Conservation (phyloP, 345 rosid species). For the Heritiera fomes region DNA sequence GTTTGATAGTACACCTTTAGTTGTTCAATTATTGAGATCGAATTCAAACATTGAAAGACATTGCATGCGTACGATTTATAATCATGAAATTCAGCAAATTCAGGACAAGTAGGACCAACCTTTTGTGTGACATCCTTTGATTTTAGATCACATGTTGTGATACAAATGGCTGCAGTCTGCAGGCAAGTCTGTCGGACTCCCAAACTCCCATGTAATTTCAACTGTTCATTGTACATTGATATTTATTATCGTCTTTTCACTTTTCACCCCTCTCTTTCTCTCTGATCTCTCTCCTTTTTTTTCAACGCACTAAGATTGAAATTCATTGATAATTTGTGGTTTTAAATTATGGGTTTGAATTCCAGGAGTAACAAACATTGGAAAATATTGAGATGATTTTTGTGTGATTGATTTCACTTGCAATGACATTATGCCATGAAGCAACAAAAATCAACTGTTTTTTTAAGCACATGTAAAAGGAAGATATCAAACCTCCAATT, state of each 20-base stretch:
- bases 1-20: neutral
- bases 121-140: neutral
- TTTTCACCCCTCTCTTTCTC: neutral
- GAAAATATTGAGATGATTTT: neutral
- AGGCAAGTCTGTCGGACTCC: neutral
- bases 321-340: neutral
- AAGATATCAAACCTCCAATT: too few relatives aligned
- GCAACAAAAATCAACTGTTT: too few relatives aligned
- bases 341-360: neutral
- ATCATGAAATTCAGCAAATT: neutral
- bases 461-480: too few relatives aligned
- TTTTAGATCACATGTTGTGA: neutral
- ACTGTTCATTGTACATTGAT: neutral
- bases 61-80: neutral
- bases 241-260: neutral
- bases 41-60: neutral
- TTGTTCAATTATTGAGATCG: neutral
- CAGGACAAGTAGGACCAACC: neutral
- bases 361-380: neutral
- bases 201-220: neutral
- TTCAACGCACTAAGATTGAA: neutral
- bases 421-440: too few relatives aligned
- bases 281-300: neutral
- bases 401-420: neutral
- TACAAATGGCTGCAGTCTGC: neutral